Conservation (phyloP, 768 basidiomycete genomes). For the Russula sp. region DNA sequence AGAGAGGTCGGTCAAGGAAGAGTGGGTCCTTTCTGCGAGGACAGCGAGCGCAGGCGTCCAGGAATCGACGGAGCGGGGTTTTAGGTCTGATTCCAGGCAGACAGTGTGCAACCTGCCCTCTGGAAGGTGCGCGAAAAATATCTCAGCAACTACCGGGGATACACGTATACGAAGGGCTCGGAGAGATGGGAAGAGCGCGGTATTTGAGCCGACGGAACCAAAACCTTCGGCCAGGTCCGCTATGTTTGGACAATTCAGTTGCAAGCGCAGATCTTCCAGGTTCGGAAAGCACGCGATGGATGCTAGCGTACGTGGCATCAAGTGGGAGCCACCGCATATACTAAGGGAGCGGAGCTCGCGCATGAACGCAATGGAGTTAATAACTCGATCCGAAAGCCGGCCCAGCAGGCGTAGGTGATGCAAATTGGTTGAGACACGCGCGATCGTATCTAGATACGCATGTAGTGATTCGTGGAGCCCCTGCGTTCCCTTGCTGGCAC, state of each 20-base stretch:
- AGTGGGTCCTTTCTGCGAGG: slow-evolving; percentile 16
- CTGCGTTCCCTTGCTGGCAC: background rate
- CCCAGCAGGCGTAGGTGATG: slow-evolving; percentile 18
- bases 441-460: slow-evolving; percentile 15
- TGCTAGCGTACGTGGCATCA: slow-evolving; percentile 20
- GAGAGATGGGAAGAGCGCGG: slow-evolving; percentile 17
- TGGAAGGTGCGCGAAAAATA: slow-evolving; percentile 15
- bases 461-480: slow-evolving; percentile 9
- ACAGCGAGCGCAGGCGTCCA: slow-evolving; percentile 19
- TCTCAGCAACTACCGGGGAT: slow-evolving; percentile 13
- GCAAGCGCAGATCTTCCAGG: slow-evolving; percentile 20
- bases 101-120: slow-evolving; percentile 8
- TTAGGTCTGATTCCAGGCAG: slow-evolving; percentile 21
- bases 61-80: slow-evolving; percentile 19
- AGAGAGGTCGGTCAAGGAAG: slow-evolving; percentile 14
- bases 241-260: slow-evolving; percentile 15
- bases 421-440: slow-evolving; percentile 12
- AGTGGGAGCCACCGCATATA: slow-evolving; percentile 15
- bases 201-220: background rate
- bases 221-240: slow-evolving; percentile 12
- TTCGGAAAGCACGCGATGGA: slow-evolving; percentile 17
- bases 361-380: slow-evolving; percentile 15
- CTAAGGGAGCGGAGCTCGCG: slow-evolving; percentile 16
- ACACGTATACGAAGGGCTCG: slow-evolving; percentile 14
- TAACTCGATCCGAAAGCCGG: slow-evolving; percentile 16